Evolutionary conservation across 2,329 filamentous ascomycete genomes (phyloP), one percentile per base, ranked within the genome.

Genomic region (Talaromyces sp.): DNA sequence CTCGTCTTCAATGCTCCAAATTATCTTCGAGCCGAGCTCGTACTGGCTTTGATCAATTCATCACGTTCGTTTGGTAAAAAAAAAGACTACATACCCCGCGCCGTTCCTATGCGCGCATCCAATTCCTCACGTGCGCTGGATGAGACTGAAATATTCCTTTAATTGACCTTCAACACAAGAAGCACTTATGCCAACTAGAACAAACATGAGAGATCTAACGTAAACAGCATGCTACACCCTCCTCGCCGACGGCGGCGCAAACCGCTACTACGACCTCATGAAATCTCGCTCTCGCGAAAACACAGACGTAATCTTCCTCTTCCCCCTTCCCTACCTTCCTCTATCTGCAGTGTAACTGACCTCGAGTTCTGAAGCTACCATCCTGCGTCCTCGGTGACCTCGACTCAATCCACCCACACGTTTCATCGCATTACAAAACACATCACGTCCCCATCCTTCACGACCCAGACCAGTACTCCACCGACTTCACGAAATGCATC

Each of bases 171-270:
- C 5, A 8, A 40, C 16, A 40, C 39, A 18, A 39, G 14, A 39
- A 5, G 8, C 5, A 16, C 7, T n/a, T 18, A 18, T 3, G 8
- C n/a, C 7, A n/a, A 18, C 7, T 18, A 16, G 5, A 39, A 7
- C 39, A 40, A 40, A 18, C 39, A 40, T 18, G 7, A 40, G 3
- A n/a, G 39, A 40, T 8, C 39, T 40, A 8, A 42, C 35, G 28
- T 6, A 5, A 37, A 42, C 68, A 90, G 88, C 90, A 59, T 79
- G 78, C 23, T 83, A 88, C 65, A 85, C 84, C 25, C 82, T 98
- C 60, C 96, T 92, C 63, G 95, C 92, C 31, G 95, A 99, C 78
- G 95, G 93, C 61, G 95, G 92, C 25, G 93, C 93, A 52, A 96
- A 98, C 72, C 83, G 86, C 40, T 82, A 97, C 21, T 82, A 83